phyloP scores from a whole-genome alignment of 2,329 filamentous ascomycete species.

The Lomentospora prolificans region DNA sequence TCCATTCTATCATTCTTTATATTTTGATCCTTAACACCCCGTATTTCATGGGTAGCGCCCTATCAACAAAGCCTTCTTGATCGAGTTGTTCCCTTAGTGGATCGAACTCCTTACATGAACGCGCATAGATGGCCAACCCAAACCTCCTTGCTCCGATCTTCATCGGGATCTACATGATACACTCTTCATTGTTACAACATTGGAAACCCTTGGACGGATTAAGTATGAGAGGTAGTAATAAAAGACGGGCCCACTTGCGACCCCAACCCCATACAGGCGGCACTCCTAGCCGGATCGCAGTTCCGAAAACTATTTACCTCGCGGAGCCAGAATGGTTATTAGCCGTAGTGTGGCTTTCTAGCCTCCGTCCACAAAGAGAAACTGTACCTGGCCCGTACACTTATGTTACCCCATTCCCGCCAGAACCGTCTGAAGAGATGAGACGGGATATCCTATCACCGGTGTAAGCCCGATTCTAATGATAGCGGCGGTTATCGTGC shows the following conservation, averaged over 20 bases:
- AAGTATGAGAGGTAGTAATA: not conserved
- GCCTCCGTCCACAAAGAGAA: not conserved
- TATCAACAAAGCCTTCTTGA: too few species aligned
- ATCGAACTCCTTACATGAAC: not conserved
- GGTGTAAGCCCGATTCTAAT: not conserved
- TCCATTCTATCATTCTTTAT: too few species aligned
- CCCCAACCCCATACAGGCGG: conserved; percentile 4
- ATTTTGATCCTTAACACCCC: not conserved
- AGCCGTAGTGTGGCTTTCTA: not conserved
- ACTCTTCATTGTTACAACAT: conserved; percentile 3
- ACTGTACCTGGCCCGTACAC: not conserved
- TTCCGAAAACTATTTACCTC: not conserved
- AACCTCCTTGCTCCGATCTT: not conserved
- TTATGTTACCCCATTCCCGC: not conserved
- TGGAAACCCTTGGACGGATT: not conserved
- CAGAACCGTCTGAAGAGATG: not conserved
- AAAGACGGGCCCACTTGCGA: not conserved
- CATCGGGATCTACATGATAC: conserved; percentile 2
- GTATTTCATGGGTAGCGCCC: too few species aligned
- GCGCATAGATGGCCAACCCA: too few species aligned
- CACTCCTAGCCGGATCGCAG: conserved; percentile 2
- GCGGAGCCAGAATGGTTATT: conserved; percentile 5
- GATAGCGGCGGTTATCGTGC: not conserved
- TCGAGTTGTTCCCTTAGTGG: too few species aligned
- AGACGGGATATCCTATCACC: not conserved